Evolutionary conservation across 1,139 yeast species (phyloP), one percentile per base, ranked within the genome.

Genomic region (Suhomyces yuchorum): DNA sequence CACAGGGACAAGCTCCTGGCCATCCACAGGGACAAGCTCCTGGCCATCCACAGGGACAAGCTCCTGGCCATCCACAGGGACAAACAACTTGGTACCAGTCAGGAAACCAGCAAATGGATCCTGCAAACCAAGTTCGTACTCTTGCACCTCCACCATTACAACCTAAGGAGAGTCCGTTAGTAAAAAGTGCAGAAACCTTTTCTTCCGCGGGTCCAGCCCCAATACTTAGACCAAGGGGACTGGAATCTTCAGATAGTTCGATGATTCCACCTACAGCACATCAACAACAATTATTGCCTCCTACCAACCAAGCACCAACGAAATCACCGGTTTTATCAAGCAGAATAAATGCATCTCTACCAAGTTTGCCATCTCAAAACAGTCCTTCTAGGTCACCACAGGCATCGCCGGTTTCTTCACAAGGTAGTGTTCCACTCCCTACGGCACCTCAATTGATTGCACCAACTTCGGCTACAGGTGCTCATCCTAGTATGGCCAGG

Each of bases 181-280:
- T 30, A 2, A 34, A 36, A 14, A 37, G 32, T 20, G 30, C 33
- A 4, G 43, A 34, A n/a, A 17, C 45, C 6, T 38, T 40, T 30
- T 9, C 43, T 3, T 39, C 44, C 15, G 43, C 45, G 4, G 19
- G 38, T n/a, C 43, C 47, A 15, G 43, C 50, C 2, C 45, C 45
- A 22, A 40, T 43, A 36, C 40, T 41, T 14, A 32, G 30, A 9
- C 43, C 30, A 4, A 20, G 50, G 18, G 42, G 47, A 9, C 47
- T 44, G 46, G 47, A 44, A 15, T 46, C 49, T 11, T 43, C 49
- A 2, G 49, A 46, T 1, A 43, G 42, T 17, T 37, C 37, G 7
- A 23, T 15, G 20, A 11, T 35, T 34, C 24, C 19, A 20, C 24
- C 37, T 23, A 6, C 18, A 3, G 28, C 19, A 5, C 36, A 11